Conservation (phyloP, 2,329 filamentous ascomycete species). For the Trichophaea hybrida region DNA sequence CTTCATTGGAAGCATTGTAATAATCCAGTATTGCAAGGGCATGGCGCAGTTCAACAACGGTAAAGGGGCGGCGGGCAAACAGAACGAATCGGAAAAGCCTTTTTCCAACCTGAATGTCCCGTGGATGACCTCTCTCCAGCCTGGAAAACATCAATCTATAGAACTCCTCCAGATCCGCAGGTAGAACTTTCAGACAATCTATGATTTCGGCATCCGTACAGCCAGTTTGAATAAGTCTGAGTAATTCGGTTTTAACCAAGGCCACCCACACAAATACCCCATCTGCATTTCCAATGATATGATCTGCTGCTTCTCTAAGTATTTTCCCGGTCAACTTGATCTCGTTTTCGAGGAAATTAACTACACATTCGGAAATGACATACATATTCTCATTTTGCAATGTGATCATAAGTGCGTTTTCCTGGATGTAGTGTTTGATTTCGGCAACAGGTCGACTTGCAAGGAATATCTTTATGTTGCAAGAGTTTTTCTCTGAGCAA, state of each 20-base stretch:
- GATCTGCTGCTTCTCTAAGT: background rate
- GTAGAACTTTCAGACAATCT: background rate
- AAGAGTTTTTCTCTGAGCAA: background rate
- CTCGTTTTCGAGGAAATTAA: background rate
- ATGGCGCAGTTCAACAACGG: background rate
- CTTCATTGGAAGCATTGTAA: background rate
- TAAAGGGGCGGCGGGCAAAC: background rate
- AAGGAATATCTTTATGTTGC: background rate
- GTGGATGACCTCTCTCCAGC: background rate
- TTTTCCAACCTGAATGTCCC: background rate
- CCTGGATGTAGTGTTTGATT: background rate
- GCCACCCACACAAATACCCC: no score
- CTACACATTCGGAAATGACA: background rate
- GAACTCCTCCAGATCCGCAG: background rate
- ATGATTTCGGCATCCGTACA: background rate
- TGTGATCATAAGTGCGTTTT: background rate
- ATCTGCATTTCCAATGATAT: background rate
- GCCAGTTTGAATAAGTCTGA: background rate
- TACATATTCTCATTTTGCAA: background rate
- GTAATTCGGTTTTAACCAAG: background rate
- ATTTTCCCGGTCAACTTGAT: background rate
- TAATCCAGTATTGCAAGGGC: background rate
- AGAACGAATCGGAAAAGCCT: background rate
- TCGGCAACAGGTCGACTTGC: conserved; percentile 1
- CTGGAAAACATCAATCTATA: background rate